These are phyloP conservation scores for Verticillium tricorpus DNA, from an alignment of 2,329 filamentous ascomycete species.

Conservation along the genomic window DNA sequence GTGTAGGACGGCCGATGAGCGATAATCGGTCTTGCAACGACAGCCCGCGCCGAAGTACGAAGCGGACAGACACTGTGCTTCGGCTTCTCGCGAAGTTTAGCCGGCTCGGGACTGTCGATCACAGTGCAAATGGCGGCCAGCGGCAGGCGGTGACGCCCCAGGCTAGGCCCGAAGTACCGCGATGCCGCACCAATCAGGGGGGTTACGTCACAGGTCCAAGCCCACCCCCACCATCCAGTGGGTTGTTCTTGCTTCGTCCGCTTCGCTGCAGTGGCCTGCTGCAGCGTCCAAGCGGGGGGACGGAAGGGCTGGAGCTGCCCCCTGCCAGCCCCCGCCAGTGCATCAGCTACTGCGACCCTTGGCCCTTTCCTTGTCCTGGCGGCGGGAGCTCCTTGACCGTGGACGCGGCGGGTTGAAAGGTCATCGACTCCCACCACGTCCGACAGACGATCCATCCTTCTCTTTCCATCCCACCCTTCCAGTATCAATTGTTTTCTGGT, in stretches of 20 bases:
- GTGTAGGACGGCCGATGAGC: no score
- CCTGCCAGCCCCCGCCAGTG: constrained; percentile 5
- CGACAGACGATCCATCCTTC: not conserved
- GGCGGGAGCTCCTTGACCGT: not conserved
- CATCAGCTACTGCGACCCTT: constrained; percentile 5
- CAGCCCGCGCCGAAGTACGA: not conserved
- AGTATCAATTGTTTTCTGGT: not conserved
- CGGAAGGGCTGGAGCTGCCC: not conserved
- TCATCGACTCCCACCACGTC: not conserved
- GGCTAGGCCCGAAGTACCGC: constrained; percentile 11
- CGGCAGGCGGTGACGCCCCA: not conserved
- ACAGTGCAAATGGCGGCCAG: not conserved
- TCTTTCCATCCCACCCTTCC: not conserved
- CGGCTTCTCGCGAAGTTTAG: not conserved
- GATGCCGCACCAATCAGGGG: constrained; percentile 9
- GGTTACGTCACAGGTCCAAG: constrained; percentile 1
- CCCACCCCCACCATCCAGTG: not conserved
- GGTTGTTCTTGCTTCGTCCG: not conserved
- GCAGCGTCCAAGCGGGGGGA: constrained; percentile 3
- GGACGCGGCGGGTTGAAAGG: not conserved
- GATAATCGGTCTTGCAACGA: no score
- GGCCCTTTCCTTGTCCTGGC: not conserved
- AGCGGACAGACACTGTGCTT: not conserved
- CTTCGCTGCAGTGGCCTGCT: not conserved
- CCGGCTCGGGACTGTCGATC: not conserved